Conservation (phyloP, 73 alveolate species). For the Loxodes magnus region DNA sequence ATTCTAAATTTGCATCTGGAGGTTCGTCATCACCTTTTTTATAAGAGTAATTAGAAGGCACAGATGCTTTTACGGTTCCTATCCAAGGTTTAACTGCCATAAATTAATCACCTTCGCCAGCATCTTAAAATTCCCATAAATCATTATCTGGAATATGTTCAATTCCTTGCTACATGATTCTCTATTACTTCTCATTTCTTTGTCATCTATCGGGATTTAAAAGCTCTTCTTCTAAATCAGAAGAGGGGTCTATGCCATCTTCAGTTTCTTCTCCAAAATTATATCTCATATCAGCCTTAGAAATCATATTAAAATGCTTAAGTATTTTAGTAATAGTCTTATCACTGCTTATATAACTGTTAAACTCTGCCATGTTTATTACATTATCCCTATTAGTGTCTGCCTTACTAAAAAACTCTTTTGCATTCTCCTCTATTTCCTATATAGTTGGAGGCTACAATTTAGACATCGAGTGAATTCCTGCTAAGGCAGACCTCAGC, state of each 20-base stretch:
- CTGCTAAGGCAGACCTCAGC: slow-evolving; percentile 64
- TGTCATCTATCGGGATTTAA: no score
- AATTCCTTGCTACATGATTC: slow-evolving; percentile 24
- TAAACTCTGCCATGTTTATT: slow-evolving; percentile 78
- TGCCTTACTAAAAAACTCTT: slow-evolving; percentile 70
- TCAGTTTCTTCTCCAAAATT: slow-evolving; percentile 59
- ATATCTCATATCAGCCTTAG: slow-evolving; percentile 54
- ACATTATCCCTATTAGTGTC: slow-evolving; percentile 87
- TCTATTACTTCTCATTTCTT: slow-evolving; percentile 11
- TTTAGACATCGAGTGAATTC: slow-evolving; percentile 54
- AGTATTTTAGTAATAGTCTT: slow-evolving; percentile 66
- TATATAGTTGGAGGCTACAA: slow-evolving; percentile 58
- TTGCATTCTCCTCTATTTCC: slow-evolving; percentile 76
- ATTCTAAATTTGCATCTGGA: slow-evolving; percentile 86
- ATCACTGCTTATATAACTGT: slow-evolving; percentile 69
- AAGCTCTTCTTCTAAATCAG: slow-evolving; percentile 63
- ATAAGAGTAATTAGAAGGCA: slow-evolving; percentile 67
- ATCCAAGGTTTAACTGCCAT: slow-evolving; percentile 18
- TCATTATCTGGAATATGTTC: slow-evolving; percentile 31
- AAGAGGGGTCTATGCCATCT: slow-evolving; percentile 54
- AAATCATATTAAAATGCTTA: slow-evolving; percentile 36
- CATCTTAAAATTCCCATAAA: slow-evolving; percentile 29
- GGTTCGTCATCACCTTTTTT: slow-evolving; percentile 74
- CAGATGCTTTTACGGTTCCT: slow-evolving; percentile 18
- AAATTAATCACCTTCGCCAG: slow-evolving; percentile 29